Base-by-base conservation (phyloP, 345 rosid species). In the Salix dunnii region DNA sequence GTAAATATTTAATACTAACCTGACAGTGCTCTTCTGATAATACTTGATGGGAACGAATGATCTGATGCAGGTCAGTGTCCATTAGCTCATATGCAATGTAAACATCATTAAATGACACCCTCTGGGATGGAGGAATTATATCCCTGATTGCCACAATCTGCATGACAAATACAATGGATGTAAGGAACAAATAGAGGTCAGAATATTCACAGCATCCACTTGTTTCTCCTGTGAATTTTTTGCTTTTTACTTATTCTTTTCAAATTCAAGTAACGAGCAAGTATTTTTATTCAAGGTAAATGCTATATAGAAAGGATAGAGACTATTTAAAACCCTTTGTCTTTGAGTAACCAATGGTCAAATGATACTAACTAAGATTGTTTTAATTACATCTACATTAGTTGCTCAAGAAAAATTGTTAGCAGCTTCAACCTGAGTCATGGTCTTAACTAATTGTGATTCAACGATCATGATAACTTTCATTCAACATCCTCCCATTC, bases 121-220 rank as follows among this genome's bases (percentile, higher is more conserved):
- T 91, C 76, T 78, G 90, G 31, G 93, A 87, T 25, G 99, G 97
- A 31, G 96, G 86, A 66, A 95, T 88, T 74, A 93, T 84, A 86
- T 95, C 99, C 88, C 90, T 93, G 82, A 95, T 90, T 79, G 85
- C 96, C 82, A 95, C 88, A 76, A 95, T 90, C 99, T 95, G 91
- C 77, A 84, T 30, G 5, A 77, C 58, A 87, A 58, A 42, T 18
- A 36, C 75, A 81, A 11, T 13, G 13, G 28, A 20, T 11, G 4
- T 25, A 6, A 28, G 7, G 30, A 6, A 40, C 27, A 72, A 7
- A 28, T 6, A 77, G n/a, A 49, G 9, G 28, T 16, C 35, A 36
- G 9, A 5, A 35, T 9, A 48, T 16, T 48, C 35, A 63, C 64
- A 25, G 14, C 28, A 72, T 6, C 35, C 11, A 40, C 48, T 38